These are phyloP conservation scores for Eucalyptus cladocalyx DNA, from an alignment of 345 rosid species.

Conservation along the genomic window DNA sequence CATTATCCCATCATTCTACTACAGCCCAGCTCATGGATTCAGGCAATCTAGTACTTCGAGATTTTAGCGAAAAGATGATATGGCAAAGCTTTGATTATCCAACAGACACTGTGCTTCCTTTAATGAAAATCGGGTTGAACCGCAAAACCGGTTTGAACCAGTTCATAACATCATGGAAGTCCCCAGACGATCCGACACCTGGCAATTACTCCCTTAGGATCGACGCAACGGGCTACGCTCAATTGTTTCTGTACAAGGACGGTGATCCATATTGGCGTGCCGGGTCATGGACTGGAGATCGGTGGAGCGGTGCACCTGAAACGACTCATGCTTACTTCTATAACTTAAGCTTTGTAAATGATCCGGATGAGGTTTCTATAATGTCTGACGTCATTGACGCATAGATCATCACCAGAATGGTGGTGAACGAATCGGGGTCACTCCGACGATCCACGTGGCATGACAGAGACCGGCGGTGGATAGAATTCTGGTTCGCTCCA, in stretches of 20 bases:
- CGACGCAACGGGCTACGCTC: neutral
- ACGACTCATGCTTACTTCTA: slow-evolving; percentile 22
- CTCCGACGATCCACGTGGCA: slow-evolving; percentile 38
- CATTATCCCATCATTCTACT: neutral
- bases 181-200: neutral
- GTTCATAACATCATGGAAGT: slow-evolving; percentile 7
- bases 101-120: neutral
- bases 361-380: slow-evolving; percentile 14
- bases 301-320: slow-evolving; percentile 59
- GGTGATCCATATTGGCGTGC: neutral
- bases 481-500: slow-evolving; percentile 24
- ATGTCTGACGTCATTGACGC: slow-evolving; percentile 3
- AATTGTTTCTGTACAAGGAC: neutral
- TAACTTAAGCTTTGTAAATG: slow-evolving; percentile 14
- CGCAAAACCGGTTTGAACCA: neutral
- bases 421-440: slow-evolving; percentile 19
- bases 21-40: slow-evolving; percentile 8
- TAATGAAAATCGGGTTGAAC: slow-evolving; percentile 1
- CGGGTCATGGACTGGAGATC: slow-evolving; percentile 47
- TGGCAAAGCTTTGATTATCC: slow-evolving; percentile 34
- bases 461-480: slow-evolving; percentile 22
- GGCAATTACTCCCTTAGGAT: neutral
- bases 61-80: neutral
- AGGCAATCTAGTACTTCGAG: slow-evolving; percentile 5
- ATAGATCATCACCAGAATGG: slow-evolving; percentile 29